Conservation (phyloP, 352 stramenopile species). For the Globisporangium rhizosaccharum region DNA sequence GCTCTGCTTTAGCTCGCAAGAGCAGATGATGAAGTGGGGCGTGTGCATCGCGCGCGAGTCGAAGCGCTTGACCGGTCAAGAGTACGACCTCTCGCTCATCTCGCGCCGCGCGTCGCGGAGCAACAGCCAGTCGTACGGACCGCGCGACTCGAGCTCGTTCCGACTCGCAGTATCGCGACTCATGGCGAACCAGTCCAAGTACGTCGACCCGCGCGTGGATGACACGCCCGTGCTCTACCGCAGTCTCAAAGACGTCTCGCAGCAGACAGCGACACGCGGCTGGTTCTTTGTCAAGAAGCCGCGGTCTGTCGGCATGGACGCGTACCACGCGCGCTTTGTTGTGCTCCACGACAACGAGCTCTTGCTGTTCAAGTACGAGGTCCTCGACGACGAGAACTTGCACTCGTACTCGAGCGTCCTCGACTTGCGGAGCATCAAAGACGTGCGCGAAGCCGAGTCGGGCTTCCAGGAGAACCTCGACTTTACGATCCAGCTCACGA, state of each 20-base stretch:
- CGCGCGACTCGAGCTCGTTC: conserved; percentile 55
- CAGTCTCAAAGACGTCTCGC: conserved; percentile 72
- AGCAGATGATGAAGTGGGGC: conserved; percentile 88
- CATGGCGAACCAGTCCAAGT: conserved; percentile 78
- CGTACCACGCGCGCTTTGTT: conserved; percentile 82
- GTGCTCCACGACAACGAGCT: conserved; percentile 75
- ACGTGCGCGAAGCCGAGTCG: conserved; percentile 76
- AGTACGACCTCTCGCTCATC: conserved; percentile 79
- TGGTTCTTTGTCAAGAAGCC: conserved; percentile 87
- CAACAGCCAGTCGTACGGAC: conserved; percentile 54
- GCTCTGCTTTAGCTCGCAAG: conserved; percentile 68
- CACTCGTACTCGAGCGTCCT: conserved; percentile 64
- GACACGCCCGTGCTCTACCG: conserved; percentile 49
- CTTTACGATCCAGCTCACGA: conserved; percentile 83
- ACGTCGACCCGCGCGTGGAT: conserved; percentile 50
- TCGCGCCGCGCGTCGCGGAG: conserved; percentile 52
- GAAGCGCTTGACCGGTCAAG: conserved; percentile 71
- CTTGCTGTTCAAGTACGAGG: conserved; percentile 86
- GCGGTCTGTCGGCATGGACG: conserved; percentile 48
- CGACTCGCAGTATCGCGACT: conserved; percentile 55
- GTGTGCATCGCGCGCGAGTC: conserved; percentile 69
- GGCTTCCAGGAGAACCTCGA: conserved; percentile 80
- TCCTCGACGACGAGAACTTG: conserved; percentile 60
- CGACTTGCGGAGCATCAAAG: conserved; percentile 71
- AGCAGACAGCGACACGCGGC: conserved; percentile 55